Conservation (phyloP, 495 filamentous ascomycete species). For the Talaromyces ruber region DNA sequence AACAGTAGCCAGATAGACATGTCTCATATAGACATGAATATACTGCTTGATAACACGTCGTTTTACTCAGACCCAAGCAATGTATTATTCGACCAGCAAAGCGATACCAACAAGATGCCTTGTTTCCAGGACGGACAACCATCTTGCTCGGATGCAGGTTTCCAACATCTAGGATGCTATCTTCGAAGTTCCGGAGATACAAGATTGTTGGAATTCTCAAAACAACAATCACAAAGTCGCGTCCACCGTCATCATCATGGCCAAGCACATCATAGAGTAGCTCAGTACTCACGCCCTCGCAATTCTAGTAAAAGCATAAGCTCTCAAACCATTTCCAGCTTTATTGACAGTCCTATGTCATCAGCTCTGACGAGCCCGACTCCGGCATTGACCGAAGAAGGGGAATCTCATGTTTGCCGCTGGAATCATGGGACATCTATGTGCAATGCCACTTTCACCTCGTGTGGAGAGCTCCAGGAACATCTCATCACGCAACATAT, state of each 20-base stretch:
- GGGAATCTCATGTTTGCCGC: slow-evolving; percentile 27
- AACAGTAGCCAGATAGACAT: not conserved
- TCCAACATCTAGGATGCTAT: slow-evolving; percentile 5
- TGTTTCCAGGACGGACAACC: slow-evolving; percentile 4
- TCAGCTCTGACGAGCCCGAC: slow-evolving; percentile 35
- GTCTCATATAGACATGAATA: not conserved
- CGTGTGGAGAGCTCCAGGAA: slow-evolving; percentile 31
- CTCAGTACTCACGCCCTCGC: slow-evolving; percentile 31
- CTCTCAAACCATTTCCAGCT: slow-evolving; percentile 31
- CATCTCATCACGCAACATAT: slow-evolving; percentile 33
- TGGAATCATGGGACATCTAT: slow-evolving; percentile 26
- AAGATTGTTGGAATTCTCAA: not conserved
- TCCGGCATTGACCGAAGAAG: slow-evolving; percentile 28
- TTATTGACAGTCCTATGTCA: slow-evolving; percentile 29
- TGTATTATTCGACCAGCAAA: not conserved
- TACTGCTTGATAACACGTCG: not conserved
- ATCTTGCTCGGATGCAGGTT: slow-evolving; percentile 5
- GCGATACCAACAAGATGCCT: not conserved
- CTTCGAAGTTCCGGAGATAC: slow-evolving; percentile 5
- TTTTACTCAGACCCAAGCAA: not conserved
- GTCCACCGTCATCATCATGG: slow-evolving; percentile 25
- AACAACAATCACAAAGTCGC: slow-evolving; percentile 18
- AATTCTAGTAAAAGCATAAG: slow-evolving; percentile 31
- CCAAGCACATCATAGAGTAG: slow-evolving; percentile 20
- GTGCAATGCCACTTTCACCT: slow-evolving; percentile 28